Evolutionary conservation across 129 eudicot genomes (phyloP).

Genomic region (Daucus carota): DNA sequence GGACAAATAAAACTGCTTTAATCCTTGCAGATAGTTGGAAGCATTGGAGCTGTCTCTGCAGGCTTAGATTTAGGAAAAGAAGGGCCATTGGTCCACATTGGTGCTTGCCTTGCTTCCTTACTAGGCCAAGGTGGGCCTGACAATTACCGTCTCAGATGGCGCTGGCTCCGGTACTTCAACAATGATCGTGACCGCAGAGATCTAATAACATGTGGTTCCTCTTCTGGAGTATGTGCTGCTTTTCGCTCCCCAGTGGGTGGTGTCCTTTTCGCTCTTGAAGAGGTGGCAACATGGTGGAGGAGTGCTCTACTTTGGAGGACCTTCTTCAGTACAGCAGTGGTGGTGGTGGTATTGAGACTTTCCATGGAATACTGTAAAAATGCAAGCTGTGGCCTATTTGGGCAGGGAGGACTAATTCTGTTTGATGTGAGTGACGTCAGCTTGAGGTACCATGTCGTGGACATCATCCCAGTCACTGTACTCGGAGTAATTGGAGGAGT

Average conservation of each 20-base stretch:
- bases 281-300: constrained; percentile 98
- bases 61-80: constrained; percentile 88
- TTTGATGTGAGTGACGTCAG: constrained; percentile 75
- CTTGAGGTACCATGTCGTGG: constrained; percentile 57
- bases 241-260: constrained; percentile 93
- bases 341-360: constrained; percentile 81
- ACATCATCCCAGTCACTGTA: constrained; percentile 50
- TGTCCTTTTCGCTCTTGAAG: constrained; percentile 84
- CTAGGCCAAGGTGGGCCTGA: constrained; percentile 88
- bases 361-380: constrained; percentile 62
- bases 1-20: constrained; percentile 17
- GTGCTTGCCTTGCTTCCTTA: constrained; percentile 81
- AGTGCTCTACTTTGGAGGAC: constrained; percentile 95
- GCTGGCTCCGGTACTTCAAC: constrained; percentile 77
- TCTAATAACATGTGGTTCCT: constrained; percentile 84
- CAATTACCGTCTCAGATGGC: constrained; percentile 57
- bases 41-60: constrained; percentile 90
- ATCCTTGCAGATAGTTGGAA: constrained; percentile 71
- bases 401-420: constrained; percentile 79
- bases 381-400: constrained; percentile 89
- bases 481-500: constrained; percentile 86
- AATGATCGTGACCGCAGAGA: constrained; percentile 85
- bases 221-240: constrained; percentile 93
- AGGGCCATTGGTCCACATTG: constrained; percentile 93
- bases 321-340: constrained; percentile 89